Base-by-base conservation (phyloP, 2,329 filamentous ascomycete genomes). In the Ascochyta pisi region DNA sequence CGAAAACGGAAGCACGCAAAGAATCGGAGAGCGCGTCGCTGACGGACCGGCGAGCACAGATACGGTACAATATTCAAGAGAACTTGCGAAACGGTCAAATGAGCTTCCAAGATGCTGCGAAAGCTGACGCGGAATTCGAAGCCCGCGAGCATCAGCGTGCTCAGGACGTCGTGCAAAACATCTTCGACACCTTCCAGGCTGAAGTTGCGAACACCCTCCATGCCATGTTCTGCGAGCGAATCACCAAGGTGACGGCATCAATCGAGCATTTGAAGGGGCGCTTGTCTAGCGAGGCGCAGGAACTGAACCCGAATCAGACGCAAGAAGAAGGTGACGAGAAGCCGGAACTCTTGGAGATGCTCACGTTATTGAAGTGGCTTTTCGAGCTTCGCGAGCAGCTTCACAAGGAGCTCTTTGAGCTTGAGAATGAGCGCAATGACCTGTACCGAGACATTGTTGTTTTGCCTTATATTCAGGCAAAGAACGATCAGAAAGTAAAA, bases 251-350 rank as follows among this genome's bases (percentile, higher is more conserved):
- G 0, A 90, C 89, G 0, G 82, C 85, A 10, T 86, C 92, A n/a
- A 94, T 97, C 63, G 85, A 90, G 53, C 85, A 90, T 55, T 79
- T 97, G 24, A 86, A 87, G 24, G 83, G 84, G 9, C 87, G 88
- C 39, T 82, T 97, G 0, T 90, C 89, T 58, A 87, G 86, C 47
- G 89, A 91, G 60, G 89, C 84, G 54, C 89, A 85, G 71, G 81
- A 83, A 40, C 80, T 84, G 4, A 86, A 87, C 60, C 89, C 92
- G 0, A 94, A 96, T 68, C 86, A 92, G 74, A 89, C 92, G 0
- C 93, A 97, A 73, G 92, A 96, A 75, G 94, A 97, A 77, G 94
- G 95, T 16, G 94, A 98, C 65, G 94, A 97, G 73, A 88, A 93
- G 71, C 95, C 95, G 0, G 95, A 99, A 75, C 83, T 98, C 0